Percentiles rank a stretch among this genome's conserved stretches.
Evolutionary conservation across 306 rosid genomes (phyloP).

Genomic region (Medicago arabica): DNA sequence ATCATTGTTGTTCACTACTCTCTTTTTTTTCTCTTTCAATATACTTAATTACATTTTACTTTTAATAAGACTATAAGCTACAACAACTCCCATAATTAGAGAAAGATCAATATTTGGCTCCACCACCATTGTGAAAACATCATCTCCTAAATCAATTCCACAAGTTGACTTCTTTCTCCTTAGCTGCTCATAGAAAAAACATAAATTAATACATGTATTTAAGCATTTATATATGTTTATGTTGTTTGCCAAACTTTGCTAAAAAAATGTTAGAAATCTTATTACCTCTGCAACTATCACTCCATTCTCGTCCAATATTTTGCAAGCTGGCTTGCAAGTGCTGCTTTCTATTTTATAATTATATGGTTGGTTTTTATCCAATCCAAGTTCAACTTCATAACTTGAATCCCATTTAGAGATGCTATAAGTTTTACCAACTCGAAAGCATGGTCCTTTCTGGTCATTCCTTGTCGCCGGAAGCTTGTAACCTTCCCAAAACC

Average conservation of each 20-base stretch:
- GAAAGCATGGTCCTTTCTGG: conserved; percentile 56
- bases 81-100: conserved; percentile 70
- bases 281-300: conserved; percentile 62
- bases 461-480: conserved; percentile 42
- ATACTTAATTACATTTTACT: conserved; percentile 48
- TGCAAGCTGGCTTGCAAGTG: conserved; percentile 52
- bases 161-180: conserved; percentile 63
- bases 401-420: conserved; percentile 50
- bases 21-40: conserved; percentile 18
- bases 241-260: conserved; percentile 29
- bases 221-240: neutral
- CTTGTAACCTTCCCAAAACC: conserved; percentile 72
- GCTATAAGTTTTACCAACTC: conserved; percentile 48
- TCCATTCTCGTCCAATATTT: conserved; percentile 62
- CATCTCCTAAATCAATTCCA: conserved; percentile 75
- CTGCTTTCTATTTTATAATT: conserved; percentile 55
- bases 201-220: neutral
- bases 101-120: conserved; percentile 67
- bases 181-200: conserved; percentile 49
- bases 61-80: conserved; percentile 62
- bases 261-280: conserved; percentile 1
- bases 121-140: conserved; percentile 74
- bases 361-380: conserved; percentile 54
- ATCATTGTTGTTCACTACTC: conserved; percentile 4
- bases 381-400: conserved; percentile 55